Evolutionary conservation across 108 stramenopile genomes (phyloP), one percentile per base, ranked within the genome.

Genomic region (Fragilariopsis cylindrus): DNA sequence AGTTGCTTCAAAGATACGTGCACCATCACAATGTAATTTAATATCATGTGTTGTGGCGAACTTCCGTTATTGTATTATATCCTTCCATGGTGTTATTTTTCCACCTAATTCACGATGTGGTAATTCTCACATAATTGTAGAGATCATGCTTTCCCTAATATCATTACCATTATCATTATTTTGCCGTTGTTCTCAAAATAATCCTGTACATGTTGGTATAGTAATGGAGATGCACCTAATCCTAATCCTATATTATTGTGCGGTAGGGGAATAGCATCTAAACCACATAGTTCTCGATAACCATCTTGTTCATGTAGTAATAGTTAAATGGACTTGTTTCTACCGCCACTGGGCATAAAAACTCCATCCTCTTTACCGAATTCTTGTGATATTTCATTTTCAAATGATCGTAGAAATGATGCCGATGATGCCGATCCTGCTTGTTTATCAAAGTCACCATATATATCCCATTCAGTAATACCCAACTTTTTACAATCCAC

Each of bases 21-120:
- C 92, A 42, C 95, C 95, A 70, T 96, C 95, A 44, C 87, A 82
- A 71, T 96, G 95, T 62, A 92, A 86, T n/a, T 66, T 30, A 4
- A 92, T 72, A 16, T 77, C 84, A 13, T 73, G 45, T 3, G 78
- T 30, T 12, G 65, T 72, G 49, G 87, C 89, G 11, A 79, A 57
- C 19, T 72, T 15, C 21, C 56, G 43, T 48, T 93, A 89, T 8
- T 70, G 69, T 53, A 68, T 49, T 1, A 96, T 68, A 44, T 93
- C 95, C 0, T 82, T 65, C 83, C 78, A 89, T 7, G 95, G 76
- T 18, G 90, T 90, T 8, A 81, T 18, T 58, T 88, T 88, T n/a
- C 95, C 92, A 49, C 95, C 95, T 55, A 92, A 54, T 70, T 93
- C 92, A 16, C 95, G 81, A 84, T 96, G 95, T 0, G 95, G 95